Evolutionary conservation across 2,329 filamentous ascomycete species (phyloP).

Genomic region (Podosphaera leucotricha): DNA sequence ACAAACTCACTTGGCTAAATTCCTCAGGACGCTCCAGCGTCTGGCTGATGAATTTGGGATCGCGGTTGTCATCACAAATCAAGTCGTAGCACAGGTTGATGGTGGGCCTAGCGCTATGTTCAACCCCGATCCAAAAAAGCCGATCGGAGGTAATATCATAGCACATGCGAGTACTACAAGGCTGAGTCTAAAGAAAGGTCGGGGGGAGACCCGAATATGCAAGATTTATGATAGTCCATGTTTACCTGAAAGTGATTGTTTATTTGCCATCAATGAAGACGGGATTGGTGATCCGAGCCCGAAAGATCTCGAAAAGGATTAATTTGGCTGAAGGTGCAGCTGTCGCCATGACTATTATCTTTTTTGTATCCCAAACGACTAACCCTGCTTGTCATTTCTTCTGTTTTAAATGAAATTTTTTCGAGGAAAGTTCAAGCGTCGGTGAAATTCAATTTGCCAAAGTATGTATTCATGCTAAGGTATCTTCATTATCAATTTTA

Average conservation of each 20-base stretch:
- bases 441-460: background rate
- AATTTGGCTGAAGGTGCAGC: background rate
- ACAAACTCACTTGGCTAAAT: constrained; percentile 72
- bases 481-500: background rate
- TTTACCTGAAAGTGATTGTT: constrained; percentile 80
- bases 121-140: constrained; percentile 97
- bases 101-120: constrained; percentile 95
- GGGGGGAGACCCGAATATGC: constrained; percentile 85
- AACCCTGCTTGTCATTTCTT: background rate
- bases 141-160: constrained; percentile 96
- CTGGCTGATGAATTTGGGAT: constrained; percentile 76
- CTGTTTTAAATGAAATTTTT: background rate
- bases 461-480: background rate
- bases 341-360: background rate
- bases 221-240: constrained; percentile 99
- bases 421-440: background rate
- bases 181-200: constrained; percentile 83
- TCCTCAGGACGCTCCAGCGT: constrained; percentile 63
- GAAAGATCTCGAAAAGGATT: constrained; percentile 79
- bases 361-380: background rate
- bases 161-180: constrained; percentile 91
- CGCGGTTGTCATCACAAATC: constrained; percentile 94
- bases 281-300: constrained; percentile 89
- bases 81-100: constrained; percentile 95
- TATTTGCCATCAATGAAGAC: constrained; percentile 94